Conservation (phyloP, 2,329 filamentous ascomycete species). For the Pseudogymnoascus sp. region DNA sequence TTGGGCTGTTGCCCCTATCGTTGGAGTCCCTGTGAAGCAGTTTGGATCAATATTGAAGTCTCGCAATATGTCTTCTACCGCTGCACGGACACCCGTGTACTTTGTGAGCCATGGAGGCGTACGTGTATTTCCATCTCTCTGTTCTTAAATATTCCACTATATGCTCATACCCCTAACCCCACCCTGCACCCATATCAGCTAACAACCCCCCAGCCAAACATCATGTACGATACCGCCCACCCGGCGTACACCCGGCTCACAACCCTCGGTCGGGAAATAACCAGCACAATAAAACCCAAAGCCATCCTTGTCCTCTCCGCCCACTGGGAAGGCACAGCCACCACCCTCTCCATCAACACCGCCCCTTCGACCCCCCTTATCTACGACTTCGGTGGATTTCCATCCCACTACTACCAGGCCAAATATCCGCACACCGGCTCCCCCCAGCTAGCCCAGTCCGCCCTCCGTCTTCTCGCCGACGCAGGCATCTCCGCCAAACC, state of each 20-base stretch:
- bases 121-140: slow-evolving; percentile 10
- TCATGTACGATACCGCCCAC: slow-evolving; percentile 62
- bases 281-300: slow-evolving; percentile 58
- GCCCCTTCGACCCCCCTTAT: slow-evolving; percentile 57
- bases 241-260: slow-evolving; percentile 58
- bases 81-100: slow-evolving; percentile 17
- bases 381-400: slow-evolving; percentile 72
- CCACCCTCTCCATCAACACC: slow-evolving; percentile 56
- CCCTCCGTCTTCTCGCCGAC: slow-evolving; percentile 46
- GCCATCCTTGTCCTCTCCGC: slow-evolving; percentile 71
- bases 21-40: background rate
- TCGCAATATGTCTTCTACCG: slow-evolving; percentile 14
- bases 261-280: slow-evolving; percentile 61
- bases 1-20: background rate
- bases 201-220: slow-evolving; percentile 39
- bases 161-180: background rate
- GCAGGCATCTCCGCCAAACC: slow-evolving; percentile 53
- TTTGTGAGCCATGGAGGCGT: slow-evolving; percentile 23
- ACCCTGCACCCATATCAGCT: background rate
- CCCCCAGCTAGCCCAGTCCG: slow-evolving; percentile 48
- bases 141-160: too few relatives aligned
- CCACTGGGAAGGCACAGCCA: slow-evolving; percentile 59
- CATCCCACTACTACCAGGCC: slow-evolving; percentile 58
- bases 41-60: slow-evolving; percentile 1
- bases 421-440: slow-evolving; percentile 58